Conservation (phyloP, 2,329 filamentous ascomycete genomes). For the Colletotrichum godetiae region DNA sequence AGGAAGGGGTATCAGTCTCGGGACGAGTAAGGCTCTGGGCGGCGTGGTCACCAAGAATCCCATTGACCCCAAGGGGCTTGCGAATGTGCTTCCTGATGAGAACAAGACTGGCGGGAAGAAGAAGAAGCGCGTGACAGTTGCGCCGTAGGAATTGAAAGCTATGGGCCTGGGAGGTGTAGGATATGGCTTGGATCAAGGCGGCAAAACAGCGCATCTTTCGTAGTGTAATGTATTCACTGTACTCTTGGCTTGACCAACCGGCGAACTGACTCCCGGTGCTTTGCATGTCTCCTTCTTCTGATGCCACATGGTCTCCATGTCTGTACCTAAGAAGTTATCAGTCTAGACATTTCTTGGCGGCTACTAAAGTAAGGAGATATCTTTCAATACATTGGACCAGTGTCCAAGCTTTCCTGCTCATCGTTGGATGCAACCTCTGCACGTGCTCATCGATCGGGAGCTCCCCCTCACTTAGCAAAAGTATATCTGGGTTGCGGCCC, state of each 20-base stretch:
- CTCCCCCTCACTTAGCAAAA: background rate
- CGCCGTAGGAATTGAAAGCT: conserved; percentile 17
- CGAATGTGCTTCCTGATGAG: conserved; percentile 31
- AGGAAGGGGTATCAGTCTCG: conserved; percentile 54
- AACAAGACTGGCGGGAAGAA: conserved; percentile 31
- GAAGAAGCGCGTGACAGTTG: conserved; percentile 34
- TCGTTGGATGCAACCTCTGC: background rate
- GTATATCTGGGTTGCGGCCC: background rate
- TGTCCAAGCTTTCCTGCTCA: background rate
- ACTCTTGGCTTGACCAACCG: background rate
- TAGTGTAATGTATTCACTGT: too few relatives aligned
- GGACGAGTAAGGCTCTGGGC: conserved; percentile 48
- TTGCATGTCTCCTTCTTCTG: background rate
- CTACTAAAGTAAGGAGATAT: background rate
- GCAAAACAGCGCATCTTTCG: background rate
- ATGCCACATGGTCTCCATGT: background rate
- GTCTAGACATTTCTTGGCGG: too few relatives aligned
- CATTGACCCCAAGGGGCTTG: conserved; percentile 37
- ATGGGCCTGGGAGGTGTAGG: background rate
- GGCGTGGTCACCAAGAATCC: conserved; percentile 48
- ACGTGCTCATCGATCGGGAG: background rate
- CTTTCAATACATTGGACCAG: background rate
- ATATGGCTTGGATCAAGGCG: conserved; percentile 2
- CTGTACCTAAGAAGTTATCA: background rate
- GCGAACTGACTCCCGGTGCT: too few relatives aligned